Evolutionary conservation across 1,284 basidiomycete species (phyloP), one percentile per base, ranked within the genome.

Genomic region (Lignosus rhinocerotis): DNA sequence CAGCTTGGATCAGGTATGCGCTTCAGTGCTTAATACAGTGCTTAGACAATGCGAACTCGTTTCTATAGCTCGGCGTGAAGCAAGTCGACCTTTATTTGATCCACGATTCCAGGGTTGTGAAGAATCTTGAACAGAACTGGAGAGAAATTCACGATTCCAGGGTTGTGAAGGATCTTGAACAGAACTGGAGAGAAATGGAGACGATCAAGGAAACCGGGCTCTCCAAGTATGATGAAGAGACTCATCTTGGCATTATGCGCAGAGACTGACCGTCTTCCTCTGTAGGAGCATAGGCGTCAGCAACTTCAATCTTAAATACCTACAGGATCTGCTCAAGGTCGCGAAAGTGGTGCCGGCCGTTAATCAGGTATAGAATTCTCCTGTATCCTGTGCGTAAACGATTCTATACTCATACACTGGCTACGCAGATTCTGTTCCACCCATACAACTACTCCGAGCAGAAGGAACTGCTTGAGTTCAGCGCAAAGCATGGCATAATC

Each of bases 1-100:
- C 58, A 86, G 85, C 60, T 68, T 91, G 59, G 71, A 80, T 58
- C 83, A 85, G 58, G 84, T 85, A 59, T 39, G 25, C 16, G 76
- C 66, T 17, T 44, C 38, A 43, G 51, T 39, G 43, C 17, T 11
- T n/a, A 32, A 17, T n/a, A n/a, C 21, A 30, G 12, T 10, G 5
- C 11, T 1, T 17, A 10, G 1, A 14, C 14, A 17, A 10, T 19
- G 21, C 25, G 25, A 2, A 25, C 25, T 11, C 30, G 17, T 25
- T 4, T 7, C 46, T 19, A 31, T 55, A 88, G 85, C 78, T 91
- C 19, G 87, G 84, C 0, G 66, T 92, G 8, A 73, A 79, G 3
- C 86, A 87, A 60, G 79, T 93, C 10, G 90, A 92, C 69, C 72
- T 92, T 41, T 92, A 90, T 72, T 80, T 89, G 50, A 82, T 88